A percentile compares a stretch with the other conserved stretches of the same genome.
These are phyloP conservation scores for Chamaenerion angustifolium DNA, from an alignment of 345 rosid genomes.

Conservation along the genomic window DNA sequence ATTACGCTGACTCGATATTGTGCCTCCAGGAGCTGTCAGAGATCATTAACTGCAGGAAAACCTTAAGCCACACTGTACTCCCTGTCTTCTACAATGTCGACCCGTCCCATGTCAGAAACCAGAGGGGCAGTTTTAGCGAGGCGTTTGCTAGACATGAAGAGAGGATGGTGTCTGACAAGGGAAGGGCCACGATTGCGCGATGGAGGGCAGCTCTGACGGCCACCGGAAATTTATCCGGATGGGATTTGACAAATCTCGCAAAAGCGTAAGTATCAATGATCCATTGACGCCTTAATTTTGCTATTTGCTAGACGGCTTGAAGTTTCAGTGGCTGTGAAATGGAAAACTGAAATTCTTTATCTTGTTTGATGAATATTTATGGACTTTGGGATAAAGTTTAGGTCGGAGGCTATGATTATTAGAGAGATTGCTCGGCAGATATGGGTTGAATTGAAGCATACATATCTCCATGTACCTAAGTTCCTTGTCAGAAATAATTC, in stretches of 20 bases:
- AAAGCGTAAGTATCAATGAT: not conserved
- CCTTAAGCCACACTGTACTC: not conserved
- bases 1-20: constrained; percentile 3
- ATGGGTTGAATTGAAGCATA: constrained; percentile 1
- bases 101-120: constrained; percentile 2
- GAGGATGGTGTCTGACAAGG: constrained; percentile 1
- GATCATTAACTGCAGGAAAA: constrained; percentile 1
- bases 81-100: constrained; percentile 4
- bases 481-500: not conserved
- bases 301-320: not conserved
- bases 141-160: constrained; percentile 6
- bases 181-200: not conserved
- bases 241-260: constrained; percentile 1
- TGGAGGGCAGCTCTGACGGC: constrained; percentile 6
- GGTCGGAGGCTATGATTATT: constrained; percentile 1
- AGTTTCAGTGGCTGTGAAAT: not conserved
- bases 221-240: constrained; percentile 7
- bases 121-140: not conserved
- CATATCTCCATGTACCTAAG: not conserved
- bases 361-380: not conserved
- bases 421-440: not conserved
- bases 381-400: not conserved
- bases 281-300: not conserved
- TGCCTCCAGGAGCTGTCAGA: constrained; percentile 6
- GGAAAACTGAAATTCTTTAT: not conserved